Evolutionary conservation across 345 rosid genomes (phyloP).

Genomic region (Bruguiera sexangula): DNA sequence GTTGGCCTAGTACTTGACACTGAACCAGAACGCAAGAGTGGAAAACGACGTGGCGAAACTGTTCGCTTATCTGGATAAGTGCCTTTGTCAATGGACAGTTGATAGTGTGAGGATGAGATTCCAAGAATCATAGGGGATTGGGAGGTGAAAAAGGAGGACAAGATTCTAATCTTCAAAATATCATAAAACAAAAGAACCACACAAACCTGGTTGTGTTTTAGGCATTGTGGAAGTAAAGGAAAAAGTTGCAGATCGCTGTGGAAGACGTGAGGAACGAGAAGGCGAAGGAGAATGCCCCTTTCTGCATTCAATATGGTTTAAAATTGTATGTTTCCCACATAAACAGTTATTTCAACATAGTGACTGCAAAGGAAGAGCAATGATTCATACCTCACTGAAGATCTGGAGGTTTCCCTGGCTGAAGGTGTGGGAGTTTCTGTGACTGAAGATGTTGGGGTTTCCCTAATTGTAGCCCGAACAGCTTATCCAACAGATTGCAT

Average conservation of each 20-base stretch:
- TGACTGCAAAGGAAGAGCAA: neutral
- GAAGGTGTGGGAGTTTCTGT: neutral
- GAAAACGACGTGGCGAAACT: constrained; percentile 80
- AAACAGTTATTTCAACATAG: neutral
- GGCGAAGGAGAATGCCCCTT: constrained; percentile 69
- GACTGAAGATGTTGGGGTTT: constrained; percentile 37
- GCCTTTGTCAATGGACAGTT: constrained; percentile 6
- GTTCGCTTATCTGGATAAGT: constrained; percentile 60
- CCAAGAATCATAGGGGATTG: too few relatives aligned
- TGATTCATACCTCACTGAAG: constrained; percentile 49
- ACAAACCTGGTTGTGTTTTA: constrained; percentile 60
- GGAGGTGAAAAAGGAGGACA: neutral
- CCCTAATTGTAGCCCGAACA: constrained; percentile 69
- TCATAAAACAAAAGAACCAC: neutral
- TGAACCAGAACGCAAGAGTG: constrained; percentile 75
- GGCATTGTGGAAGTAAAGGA: constrained; percentile 65
- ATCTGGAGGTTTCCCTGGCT: constrained; percentile 1
- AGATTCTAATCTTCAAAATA: constrained; percentile 1
- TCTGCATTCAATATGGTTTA: constrained; percentile 31
- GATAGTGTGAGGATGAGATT: neutral
- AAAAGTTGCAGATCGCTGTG: constrained; percentile 68
- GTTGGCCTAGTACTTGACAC: constrained; percentile 51
- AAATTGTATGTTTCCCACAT: neutral
- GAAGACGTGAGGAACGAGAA: constrained; percentile 56
- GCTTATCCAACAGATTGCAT: constrained; percentile 35